Base-by-base conservation (phyloP, 495 filamentous ascomycete species). In the Talaromyces wortmannii region DNA sequence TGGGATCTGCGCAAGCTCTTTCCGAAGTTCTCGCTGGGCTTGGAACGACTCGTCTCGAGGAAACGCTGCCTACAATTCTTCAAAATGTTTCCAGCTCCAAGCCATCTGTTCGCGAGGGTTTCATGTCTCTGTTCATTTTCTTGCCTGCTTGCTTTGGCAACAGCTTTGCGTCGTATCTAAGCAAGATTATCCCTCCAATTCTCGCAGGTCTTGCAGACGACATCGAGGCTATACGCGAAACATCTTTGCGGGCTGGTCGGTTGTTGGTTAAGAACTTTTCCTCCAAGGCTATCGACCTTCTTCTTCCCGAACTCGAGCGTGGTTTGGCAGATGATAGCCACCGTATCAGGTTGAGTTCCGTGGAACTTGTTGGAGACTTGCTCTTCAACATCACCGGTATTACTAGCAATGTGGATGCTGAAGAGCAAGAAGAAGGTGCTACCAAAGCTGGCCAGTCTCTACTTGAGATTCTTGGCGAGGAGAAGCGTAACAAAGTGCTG, bases 111-210 rank as follows among this genome's bases (percentile, higher is more conserved):
- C 85, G 94, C 57, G 94, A 98, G 77, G 94, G 94, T 36, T 98
- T 97, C 78, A 98, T 98, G 94, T 96, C 94, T 30, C 80, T 98
- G 43, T 98, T 98, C 73, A 97, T 98, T 59, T 98, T 95, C 79
- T 83, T 98, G 71, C 94, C 94, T 15, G 95, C 95, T 55, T 98
- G 94, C 71, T 98, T 98, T 66, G 94, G 94, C 60, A 97, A 97
- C 78, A 95, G 91, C 74, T 98, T 98, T 67, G 89, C 94, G 57
- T 86, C 88, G 63, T 98, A 98, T 64, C 87, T 98, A 50, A 88
- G 85, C 78, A 90, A 85, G 65, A 96, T 98, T 63, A 97, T 98
- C 64, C 94, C 94, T 3, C 91, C 94, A 4, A 97, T 98, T 61
- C 79, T 98, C 56, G 83, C 89, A 46, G 95, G 95, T 63, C 82